phyloP scores from a whole-genome alignment of 371 early-diverging fungal genomes.

The Parasitella parasitica region DNA sequence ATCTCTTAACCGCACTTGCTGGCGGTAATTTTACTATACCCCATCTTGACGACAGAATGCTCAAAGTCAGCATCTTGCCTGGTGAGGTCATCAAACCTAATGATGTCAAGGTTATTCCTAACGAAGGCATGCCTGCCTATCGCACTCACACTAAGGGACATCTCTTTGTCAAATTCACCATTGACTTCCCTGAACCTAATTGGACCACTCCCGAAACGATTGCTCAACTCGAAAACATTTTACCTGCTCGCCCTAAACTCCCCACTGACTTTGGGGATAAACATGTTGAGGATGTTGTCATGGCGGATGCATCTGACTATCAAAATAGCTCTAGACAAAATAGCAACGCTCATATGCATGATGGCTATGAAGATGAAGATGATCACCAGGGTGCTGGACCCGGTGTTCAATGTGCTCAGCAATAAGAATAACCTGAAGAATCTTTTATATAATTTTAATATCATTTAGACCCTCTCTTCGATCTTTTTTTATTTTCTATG shows the following conservation, averaged over 20 bases:
- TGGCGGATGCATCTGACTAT: slow-evolving; percentile 75
- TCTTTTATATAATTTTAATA: background rate
- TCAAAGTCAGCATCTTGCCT: slow-evolving; percentile 85
- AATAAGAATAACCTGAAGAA: slow-evolving; percentile 50
- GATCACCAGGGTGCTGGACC: slow-evolving; percentile 66
- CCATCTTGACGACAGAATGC: slow-evolving; percentile 90
- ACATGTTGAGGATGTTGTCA: slow-evolving; percentile 75
- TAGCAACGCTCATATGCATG: slow-evolving; percentile 47
- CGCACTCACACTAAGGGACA: slow-evolving; percentile 90
- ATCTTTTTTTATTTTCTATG: background rate
- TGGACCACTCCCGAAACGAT: slow-evolving; percentile 71
- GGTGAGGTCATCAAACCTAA: slow-evolving; percentile 91
- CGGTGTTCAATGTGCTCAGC: slow-evolving; percentile 95
- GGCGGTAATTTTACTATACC: slow-evolving; percentile 88
- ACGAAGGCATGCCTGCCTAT: slow-evolving; percentile 94
- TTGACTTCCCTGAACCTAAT: slow-evolving; percentile 88
- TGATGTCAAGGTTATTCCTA: slow-evolving; percentile 69
- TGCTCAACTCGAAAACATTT: slow-evolving; percentile 63
- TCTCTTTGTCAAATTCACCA: slow-evolving; percentile 85
- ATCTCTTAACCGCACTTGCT: slow-evolving; percentile 89
- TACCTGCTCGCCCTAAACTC: slow-evolving; percentile 59
- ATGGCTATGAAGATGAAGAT: slow-evolving; percentile 73
- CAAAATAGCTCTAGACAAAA: slow-evolving; percentile 54
- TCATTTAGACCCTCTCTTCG: background rate
- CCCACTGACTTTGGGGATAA: slow-evolving; percentile 48